A percentile compares a stretch with the other conserved stretches of the same genome.
Evolutionary conservation across 2,329 filamentous ascomycete genomes (phyloP).

Genomic region (Colletotrichum liaoningense): DNA sequence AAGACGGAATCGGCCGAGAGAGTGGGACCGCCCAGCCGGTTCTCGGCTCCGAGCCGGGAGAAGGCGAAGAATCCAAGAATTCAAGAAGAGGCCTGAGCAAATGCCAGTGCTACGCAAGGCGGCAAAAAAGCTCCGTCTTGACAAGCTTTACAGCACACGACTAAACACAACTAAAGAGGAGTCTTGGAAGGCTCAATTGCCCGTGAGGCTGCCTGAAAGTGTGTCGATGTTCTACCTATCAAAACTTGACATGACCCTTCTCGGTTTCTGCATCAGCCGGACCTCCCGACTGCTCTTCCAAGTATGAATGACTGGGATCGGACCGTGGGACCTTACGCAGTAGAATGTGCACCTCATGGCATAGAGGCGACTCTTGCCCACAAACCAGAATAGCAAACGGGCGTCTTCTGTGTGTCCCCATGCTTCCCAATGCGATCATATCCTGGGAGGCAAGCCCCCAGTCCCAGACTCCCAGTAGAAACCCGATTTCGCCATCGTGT

Average conservation of each 20-base stretch:
- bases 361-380: neutral
- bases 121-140: constrained; percentile 1
- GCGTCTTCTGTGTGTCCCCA: neutral
- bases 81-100: neutral
- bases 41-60: constrained; percentile 3
- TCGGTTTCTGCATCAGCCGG: constrained; percentile 5
- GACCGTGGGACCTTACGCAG: too few relatives aligned
- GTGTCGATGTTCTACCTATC: neutral
- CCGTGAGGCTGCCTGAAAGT: neutral
- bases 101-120: neutral
- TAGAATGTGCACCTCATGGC: constrained; percentile 3
- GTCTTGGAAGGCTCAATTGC: neutral
- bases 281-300: neutral
- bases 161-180: neutral
- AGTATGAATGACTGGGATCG: neutral
- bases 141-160: neutral
- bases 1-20: constrained; percentile 13
- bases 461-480: neutral
- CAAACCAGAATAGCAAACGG: constrained; percentile 7
- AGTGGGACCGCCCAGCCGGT: neutral
- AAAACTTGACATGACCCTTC: neutral
- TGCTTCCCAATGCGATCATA: neutral
- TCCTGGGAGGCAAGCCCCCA: neutral
- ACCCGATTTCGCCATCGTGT: constrained; percentile 2
- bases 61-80: neutral